Base-by-base conservation (phyloP, 139 green algal species). In the Chlamydomonas urium region DNA sequence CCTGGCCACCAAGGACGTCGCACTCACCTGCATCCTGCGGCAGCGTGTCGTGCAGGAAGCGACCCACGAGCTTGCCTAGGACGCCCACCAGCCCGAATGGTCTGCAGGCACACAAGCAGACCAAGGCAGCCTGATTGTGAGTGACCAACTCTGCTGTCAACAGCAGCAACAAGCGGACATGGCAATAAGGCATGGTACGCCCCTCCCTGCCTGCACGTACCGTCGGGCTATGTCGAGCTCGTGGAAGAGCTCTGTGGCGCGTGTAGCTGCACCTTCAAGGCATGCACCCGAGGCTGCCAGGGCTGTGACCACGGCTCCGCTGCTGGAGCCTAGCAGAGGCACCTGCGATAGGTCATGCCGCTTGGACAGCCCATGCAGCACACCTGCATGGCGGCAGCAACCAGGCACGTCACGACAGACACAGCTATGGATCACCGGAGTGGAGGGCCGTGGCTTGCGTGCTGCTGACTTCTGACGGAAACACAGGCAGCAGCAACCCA, bases 31-130 rank as follows among this genome's bases (percentile, higher is more conserved):
- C 60, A 45, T 67, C 60, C 14, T 47, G 32, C 10, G 60, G 60
- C 23, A 67, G 60, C 32, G 60, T 67, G 33, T 67, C 60, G 8
- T 67, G 60, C 32, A 67, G 60, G 19, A 14, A 67, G 4, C 32
- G 8, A 42, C 33, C 21, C 60, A 67, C 10, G 14, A 67, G 21
- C 33, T 23, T 47, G 23, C 60, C 33, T 17, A 67, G 60, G 29
- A 67, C 33, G 5, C 60, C 60, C 14, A 67, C 33, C 21, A 47
- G 14, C 17, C 32, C 31, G 29, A 47, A 45, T 42, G 60, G 33
- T 26, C 32, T 67, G 32, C 33, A 45, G 10, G 6, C 21, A 42
- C 14, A 23, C 53, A 5, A 34, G 19, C 53, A 62, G 5, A 62
- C 53, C 53, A 5, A 62, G 53, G 24, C 21, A 29, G 53, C 19